These are phyloP conservation scores for Phalaenopsis equestris DNA, from an alignment of 106 monocot genomes.

Conservation along the genomic window DNA sequence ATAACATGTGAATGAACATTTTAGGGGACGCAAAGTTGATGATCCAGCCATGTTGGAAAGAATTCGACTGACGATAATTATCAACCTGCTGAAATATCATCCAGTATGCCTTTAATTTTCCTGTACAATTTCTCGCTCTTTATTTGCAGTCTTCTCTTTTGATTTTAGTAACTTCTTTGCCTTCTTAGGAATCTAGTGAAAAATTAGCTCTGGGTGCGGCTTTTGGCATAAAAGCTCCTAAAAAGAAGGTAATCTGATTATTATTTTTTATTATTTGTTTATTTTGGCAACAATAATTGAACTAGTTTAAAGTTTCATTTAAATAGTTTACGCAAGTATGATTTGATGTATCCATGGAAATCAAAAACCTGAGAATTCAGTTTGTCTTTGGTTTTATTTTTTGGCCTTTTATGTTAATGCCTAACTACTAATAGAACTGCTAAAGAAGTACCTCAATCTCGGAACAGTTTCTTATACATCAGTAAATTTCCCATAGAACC, in stretches of 20 bases:
- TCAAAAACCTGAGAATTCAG: not conserved
- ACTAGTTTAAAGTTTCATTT: not conserved
- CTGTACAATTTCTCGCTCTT: not conserved
- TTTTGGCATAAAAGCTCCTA: slow-evolving; percentile 88
- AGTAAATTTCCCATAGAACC: too few relatives aligned
- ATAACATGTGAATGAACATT: slow-evolving; percentile 6
- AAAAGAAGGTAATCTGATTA: slow-evolving; percentile 39
- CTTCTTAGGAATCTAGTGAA: slow-evolving; percentile 82
- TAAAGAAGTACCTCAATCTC: too few relatives aligned
- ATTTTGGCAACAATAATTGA: not conserved
- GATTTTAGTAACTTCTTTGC: not conserved
- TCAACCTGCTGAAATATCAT: slow-evolving; percentile 84
- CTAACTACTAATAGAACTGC: not conserved
- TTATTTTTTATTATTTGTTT: not conserved
- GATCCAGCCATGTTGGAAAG: slow-evolving; percentile 75
- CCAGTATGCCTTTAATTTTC: slow-evolving; percentile 41
- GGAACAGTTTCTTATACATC: too few relatives aligned
- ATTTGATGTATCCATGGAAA: not conserved
- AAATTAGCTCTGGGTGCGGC: slow-evolving; percentile 85
- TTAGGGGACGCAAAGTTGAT: slow-evolving; percentile 83
- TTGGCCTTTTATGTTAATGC: not conserved
- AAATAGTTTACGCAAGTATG: not conserved
- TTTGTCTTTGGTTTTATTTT: not conserved
- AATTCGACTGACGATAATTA: slow-evolving; percentile 84
- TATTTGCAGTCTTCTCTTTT: not conserved